Evolutionary conservation across 176 grass and related monocot species (phyloP), one percentile per base, ranked within the genome.

Genomic region (Eragrostis curvula): DNA sequence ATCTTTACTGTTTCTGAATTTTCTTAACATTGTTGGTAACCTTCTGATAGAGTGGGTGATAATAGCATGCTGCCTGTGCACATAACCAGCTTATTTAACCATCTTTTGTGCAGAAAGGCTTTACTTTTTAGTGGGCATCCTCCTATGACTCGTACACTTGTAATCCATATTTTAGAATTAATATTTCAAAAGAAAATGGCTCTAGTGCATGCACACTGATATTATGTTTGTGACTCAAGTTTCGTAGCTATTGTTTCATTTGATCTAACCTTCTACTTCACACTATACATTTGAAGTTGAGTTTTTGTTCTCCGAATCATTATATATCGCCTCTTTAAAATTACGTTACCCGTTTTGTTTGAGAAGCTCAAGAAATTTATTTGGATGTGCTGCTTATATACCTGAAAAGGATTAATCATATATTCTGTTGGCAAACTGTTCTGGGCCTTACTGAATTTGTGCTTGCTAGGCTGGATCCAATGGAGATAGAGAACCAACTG

Each of bases 401-500:
- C 69, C 61, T 84, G 8, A 23, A 69, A 47, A 48, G 0, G 1
- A n/a, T 44, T 65, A 39, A 14, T 27, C 9, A 7, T 48, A 57
- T 41, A 66, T 64, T 83, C 20, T 42, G 45, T 3, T 40, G 41
- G 11, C 20, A 73, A 74, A 50, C 62, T 70, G 40, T 51, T 41
- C 42, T 20, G 61, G 50, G 7, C 55, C 15, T 61, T 83, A 36
- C 25, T 77, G 59, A 45, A n/a, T 70, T 16, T 83, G 53, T 75
- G 66, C n/a, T 41, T 91, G 50, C 50, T 68, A 92, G 89, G 56
- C 85, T 93, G 79, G 56, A 71, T 79, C 71, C 46, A 68, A 55
- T 45, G 85, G 89, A 85, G 88, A 94, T 51, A 82, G 66, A 79
- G 82, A 93, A 52, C 84, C 81, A 70, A 91, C 70, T 68, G 81